A percentile compares a stretch with the other conserved stretches of the same genome.
Conservation (phyloP, 352 stramenopile species). For the Globisporangium paddicum region DNA sequence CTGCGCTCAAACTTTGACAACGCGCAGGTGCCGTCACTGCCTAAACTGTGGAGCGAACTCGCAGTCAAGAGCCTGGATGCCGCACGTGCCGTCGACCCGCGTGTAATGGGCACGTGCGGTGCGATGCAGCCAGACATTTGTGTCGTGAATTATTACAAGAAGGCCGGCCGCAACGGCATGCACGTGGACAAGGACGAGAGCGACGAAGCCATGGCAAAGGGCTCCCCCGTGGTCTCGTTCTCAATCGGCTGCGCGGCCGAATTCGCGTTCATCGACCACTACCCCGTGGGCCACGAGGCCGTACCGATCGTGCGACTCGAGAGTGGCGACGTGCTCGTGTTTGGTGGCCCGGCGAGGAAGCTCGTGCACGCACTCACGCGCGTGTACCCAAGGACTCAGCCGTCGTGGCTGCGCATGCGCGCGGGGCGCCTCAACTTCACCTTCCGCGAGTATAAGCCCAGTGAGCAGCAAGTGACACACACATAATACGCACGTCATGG, state of each 20-base stretch:
- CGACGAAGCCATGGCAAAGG: constrained; percentile 45
- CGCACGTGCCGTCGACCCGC: constrained; percentile 28
- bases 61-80: constrained; percentile 32
- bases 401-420: constrained; percentile 51
- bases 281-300: constrained; percentile 32
- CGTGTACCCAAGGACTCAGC: constrained; percentile 52
- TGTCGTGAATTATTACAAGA: constrained; percentile 78
- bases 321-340: constrained; percentile 69
- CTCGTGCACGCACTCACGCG: constrained; percentile 65
- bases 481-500: no score
- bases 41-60: constrained; percentile 25
- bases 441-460: constrained; percentile 60
- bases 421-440: constrained; percentile 64
- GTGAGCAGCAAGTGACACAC: neutral
- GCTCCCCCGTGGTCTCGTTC: constrained; percentile 67
- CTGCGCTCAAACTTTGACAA: constrained; percentile 52
- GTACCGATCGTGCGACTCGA: constrained; percentile 60
- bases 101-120: constrained; percentile 43
- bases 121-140: constrained; percentile 54
- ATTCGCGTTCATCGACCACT: constrained; percentile 68
- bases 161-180: constrained; percentile 65
- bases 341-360: constrained; percentile 47
- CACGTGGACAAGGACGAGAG: constrained; percentile 76
- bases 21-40: constrained; percentile 28
- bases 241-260: constrained; percentile 61